Base-by-base conservation (phyloP, 768 basidiomycete species). In the Leccinum fibrillosum region DNA sequence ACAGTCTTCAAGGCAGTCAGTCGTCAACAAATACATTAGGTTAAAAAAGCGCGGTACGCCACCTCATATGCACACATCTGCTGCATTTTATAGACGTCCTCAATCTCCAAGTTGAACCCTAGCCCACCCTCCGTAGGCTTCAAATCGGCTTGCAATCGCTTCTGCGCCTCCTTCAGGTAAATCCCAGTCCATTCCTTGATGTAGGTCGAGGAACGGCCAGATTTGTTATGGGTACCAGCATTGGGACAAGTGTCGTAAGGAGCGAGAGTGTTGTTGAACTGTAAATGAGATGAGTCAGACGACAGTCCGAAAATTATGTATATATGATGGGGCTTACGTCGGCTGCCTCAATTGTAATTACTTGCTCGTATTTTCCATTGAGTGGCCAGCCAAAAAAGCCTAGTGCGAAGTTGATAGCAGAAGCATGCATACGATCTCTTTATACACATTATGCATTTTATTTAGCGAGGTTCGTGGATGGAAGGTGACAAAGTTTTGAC, bases 21-120 rank as follows among this genome's bases (percentile, higher is more conserved):
- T n/a, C 34, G 19, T 64, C 47, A 59, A 55, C 34, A n/a, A 8
- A 37, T 6, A 21, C 15, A 42, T 1, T 8, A 1, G 4, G 7
- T 39, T 7, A 25, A 49, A 15, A 7, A 50, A 26, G 1, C 6
- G 9, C 9, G 17, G 52, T 34, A 52, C 39, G 13, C 4, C 52
- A 87, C 89, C 80, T 94, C 92, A 62, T 93, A 94, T 6, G 91
- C 84, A 64, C 93, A 94, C 72, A 89, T 77, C 71, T 90, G 86
- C 66, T 92, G 91, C 79, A 93, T 83, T 10, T 78, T 80, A 59
- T 87, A 93, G 1, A 89, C 76, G 61, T 94, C 90, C 61, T 86
- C 83, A 30, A 84, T 78, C 7, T 77, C 78, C 42, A 94, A 71
- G 3, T 83, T 73, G 53, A 86, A 83, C 3, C 90, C 92, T 21